phyloP scores from a whole-genome alignment of 441 rosid species.

The Populus hybrid region DNA sequence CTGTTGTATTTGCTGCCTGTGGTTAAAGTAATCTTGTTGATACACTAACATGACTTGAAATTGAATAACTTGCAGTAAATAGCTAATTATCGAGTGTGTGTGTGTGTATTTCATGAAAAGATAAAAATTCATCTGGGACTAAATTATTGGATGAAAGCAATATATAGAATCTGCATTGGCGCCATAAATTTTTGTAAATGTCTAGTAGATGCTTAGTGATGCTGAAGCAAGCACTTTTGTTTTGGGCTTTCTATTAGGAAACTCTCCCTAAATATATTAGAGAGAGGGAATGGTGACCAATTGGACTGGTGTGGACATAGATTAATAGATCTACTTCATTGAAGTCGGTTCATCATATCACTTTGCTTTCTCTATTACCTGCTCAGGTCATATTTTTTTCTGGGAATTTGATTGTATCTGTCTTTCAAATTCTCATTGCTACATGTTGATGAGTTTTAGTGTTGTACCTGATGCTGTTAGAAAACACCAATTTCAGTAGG shows the following conservation, averaged over 20 bases:
- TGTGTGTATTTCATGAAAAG: background rate
- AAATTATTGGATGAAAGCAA: background rate
- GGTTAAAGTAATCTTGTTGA: background rate
- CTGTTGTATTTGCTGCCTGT: background rate
- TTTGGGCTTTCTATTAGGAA: background rate
- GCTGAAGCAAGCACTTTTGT: background rate
- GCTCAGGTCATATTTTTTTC: background rate
- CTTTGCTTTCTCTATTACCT: background rate
- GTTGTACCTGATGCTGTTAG: no score
- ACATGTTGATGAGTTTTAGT: background rate
- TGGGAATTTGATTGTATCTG: background rate
- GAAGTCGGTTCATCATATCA: background rate
- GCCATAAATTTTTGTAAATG: background rate
- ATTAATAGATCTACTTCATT: background rate
- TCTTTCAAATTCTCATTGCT: background rate
- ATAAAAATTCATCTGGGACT: background rate
- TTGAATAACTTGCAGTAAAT: background rate
- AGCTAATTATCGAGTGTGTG: background rate
- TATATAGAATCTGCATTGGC: background rate
- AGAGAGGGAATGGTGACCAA: background rate
- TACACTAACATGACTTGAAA: background rate
- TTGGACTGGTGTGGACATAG: background rate
- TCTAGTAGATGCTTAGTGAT: background rate
- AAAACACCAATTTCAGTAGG: background rate
- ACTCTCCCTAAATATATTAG: background rate